Percentiles rank a stretch among this genome's conserved stretches.
Conservation (phyloP, 371 early-diverging fungal species). For the Mortierella sp. region DNA sequence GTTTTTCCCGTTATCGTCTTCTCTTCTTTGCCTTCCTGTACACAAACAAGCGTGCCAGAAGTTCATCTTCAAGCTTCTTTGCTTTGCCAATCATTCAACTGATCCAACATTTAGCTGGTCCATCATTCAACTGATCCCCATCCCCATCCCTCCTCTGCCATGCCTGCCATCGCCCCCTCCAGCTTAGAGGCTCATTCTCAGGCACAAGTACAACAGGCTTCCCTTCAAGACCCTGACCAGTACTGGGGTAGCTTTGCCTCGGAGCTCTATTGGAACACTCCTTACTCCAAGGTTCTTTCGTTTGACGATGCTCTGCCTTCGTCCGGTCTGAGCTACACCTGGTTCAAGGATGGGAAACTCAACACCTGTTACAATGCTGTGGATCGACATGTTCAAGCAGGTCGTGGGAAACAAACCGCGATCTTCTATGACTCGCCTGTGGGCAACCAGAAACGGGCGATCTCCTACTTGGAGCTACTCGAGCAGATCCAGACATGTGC, state of each 20-base stretch:
- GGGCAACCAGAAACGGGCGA: conserved; percentile 59
- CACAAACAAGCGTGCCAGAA: no score
- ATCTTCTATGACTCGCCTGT: conserved; percentile 86
- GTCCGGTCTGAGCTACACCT: conserved; percentile 51
- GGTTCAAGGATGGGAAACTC: conserved; percentile 79
- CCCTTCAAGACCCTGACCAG: conserved; percentile 28
- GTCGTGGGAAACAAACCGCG: conserved; percentile 63
- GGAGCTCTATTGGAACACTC: conserved; percentile 38
- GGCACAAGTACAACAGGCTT: conserved; percentile 11
- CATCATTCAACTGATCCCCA: no score
- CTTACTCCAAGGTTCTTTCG: conserved; percentile 35
- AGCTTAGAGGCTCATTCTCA: conserved; percentile 30
- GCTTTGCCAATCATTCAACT: no score
- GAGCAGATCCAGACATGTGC: conserved; percentile 79
- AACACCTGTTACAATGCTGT: conserved; percentile 95
- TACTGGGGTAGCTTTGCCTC: conserved; percentile 39
- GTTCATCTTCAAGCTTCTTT: no score
- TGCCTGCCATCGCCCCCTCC: neutral
- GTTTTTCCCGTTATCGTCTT: no score
- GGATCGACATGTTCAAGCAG: conserved; percentile 82
- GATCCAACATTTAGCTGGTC: no score
- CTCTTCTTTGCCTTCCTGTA: no score
- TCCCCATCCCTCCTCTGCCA: neutral
- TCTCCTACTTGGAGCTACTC: conserved; percentile 80
- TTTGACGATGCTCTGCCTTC: conserved; percentile 1